These are phyloP conservation scores for Aspergillus intermedius DNA, from an alignment of 2,329 filamentous ascomycete species.

Conservation along the genomic window DNA sequence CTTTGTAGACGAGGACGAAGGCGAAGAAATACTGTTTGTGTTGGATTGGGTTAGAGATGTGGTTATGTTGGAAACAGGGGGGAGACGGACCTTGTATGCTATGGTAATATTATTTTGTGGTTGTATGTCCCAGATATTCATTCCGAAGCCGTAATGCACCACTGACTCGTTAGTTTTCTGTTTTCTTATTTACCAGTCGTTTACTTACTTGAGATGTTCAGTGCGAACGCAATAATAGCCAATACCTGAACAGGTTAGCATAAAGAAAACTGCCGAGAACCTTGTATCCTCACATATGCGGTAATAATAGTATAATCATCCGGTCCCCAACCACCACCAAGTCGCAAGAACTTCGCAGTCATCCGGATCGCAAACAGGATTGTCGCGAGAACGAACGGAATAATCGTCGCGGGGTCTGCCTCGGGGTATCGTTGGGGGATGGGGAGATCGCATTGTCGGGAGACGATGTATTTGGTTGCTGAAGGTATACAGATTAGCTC, in stretches of 20 bases:
- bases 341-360: neutral
- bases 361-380: slow-evolving; percentile 2
- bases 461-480: slow-evolving; percentile 1
- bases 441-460: slow-evolving; percentile 2
- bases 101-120: slow-evolving; percentile 15
- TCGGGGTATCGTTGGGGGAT: neutral
- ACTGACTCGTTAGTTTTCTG: slow-evolving; percentile 2
- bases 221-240: slow-evolving; percentile 5
- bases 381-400: slow-evolving; percentile 3
- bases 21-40: slow-evolving; percentile 10
- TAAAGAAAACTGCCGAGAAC: too few relatives aligned
- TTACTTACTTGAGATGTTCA: slow-evolving; percentile 10
- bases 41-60: neutral
- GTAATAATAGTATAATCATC: slow-evolving; percentile 6
- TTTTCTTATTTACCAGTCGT: neutral
- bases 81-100: slow-evolving; percentile 9
- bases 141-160: slow-evolving; percentile 17
- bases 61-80: neutral
- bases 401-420: neutral
- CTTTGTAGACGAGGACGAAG: slow-evolving; percentile 15
- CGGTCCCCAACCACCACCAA: slow-evolving; percentile 3
- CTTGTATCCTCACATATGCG: slow-evolving; percentile 7
- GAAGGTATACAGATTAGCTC: neutral
- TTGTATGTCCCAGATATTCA: slow-evolving; percentile 18
- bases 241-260: slow-evolving; percentile 4